Base-by-base conservation (phyloP, 106 monocot genomes). In the Chionographis japonica region DNA sequence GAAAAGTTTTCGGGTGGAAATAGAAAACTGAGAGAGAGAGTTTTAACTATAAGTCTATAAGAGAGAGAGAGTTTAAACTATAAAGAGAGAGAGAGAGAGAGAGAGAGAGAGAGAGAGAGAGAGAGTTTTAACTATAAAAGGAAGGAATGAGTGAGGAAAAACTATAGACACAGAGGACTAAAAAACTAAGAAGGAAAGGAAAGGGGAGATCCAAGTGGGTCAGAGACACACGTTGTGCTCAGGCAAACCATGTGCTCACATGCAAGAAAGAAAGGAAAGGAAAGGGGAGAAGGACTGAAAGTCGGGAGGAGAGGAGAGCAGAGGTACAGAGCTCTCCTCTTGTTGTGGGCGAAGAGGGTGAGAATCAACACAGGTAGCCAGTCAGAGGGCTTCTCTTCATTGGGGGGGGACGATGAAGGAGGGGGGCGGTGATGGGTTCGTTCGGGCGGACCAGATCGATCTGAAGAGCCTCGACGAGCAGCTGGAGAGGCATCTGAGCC, bases 401-500 rank as follows among this genome's bases (percentile, higher is more conserved):
- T 0, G 27, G 27, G n/a, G 12, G n/a, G 41, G 54, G 35, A 66
- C 51, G 78, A 74, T 70, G 77, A 72, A 66, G 80, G 80, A 72
- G 70, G 82, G 56, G 38, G 84, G 70, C 18, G 84, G 73, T 6
- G 78, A 73, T 60, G 85, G 85, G 70, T 93, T 88, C 60, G 83
- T 93, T 55, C 61, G 92, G 68, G 92, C 88, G 39, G 92, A 93
- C 66, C 82, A 93, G 75, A 93, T 93, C 58, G 92, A 93, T 78
- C 80, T 93, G 53, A 93, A 88, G 83, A 93, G 85, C 74, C 58
- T 93, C 61, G 92, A 93, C 63, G 88, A 88, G 72, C 92, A 93
- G 56, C 77, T 93, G 19, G 88, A 93, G 80, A 72, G 85, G 80
- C 92, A 93, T 65, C 76, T 93, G 58, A 79, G 75, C 52, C 68